These are phyloP conservation scores for Pseudogymnoascus sp. DNA, from an alignment of 2,329 filamentous ascomycete genomes.

Conservation along the genomic window DNA sequence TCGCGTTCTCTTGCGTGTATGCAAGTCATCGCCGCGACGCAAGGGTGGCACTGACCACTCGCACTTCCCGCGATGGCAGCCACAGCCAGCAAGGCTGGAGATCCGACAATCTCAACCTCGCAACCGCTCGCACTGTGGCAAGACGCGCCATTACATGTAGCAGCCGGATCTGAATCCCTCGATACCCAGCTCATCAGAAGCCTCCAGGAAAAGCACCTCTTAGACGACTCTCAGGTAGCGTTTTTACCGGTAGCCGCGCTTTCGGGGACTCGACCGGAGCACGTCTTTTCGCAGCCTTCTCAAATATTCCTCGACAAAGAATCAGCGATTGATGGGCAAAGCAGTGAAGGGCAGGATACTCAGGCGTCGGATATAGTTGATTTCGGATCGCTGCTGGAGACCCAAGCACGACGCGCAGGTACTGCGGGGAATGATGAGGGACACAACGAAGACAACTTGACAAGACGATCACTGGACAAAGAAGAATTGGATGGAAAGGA, in stretches of 20 bases:
- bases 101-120: not conserved
- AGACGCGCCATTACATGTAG: not conserved
- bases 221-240: not conserved
- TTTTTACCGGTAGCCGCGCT: not conserved
- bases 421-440: not conserved
- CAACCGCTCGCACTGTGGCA: not conserved
- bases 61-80: not conserved
- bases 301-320: not conserved
- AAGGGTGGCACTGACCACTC: constrained; percentile 7
- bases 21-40: constrained; percentile 7
- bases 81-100: not conserved
- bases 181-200: not conserved
- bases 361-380: not conserved
- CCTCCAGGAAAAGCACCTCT: not conserved
- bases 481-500: not conserved
- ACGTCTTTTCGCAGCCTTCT: constrained; percentile 1
- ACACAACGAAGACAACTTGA: not conserved
- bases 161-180: not conserved
- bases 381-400: not conserved
- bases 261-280: not conserved
- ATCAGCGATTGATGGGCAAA: not conserved
- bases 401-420: not conserved
- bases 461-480: not conserved
- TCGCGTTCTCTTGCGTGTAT: not conserved
- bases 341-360: not conserved